These are phyloP conservation scores for Suhomyces pyralidae DNA, from an alignment of 805 yeast genomes.

Conservation along the genomic window DNA sequence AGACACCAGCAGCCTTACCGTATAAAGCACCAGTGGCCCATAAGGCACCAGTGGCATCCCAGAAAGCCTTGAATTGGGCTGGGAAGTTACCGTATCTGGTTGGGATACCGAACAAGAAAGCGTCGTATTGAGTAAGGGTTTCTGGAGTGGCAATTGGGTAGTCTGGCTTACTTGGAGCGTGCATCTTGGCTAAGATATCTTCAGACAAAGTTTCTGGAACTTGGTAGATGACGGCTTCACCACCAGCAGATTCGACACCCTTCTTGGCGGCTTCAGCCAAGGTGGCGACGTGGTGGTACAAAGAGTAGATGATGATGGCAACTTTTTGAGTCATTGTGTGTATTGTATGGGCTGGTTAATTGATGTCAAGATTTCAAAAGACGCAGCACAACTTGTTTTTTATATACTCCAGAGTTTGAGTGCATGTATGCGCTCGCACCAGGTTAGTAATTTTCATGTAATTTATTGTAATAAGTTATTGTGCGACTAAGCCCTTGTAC, in stretches of 20 bases:
- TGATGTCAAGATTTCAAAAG: neutral
- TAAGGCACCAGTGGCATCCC: conserved; percentile 74
- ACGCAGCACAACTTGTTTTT: neutral
- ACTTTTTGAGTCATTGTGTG: conserved; percentile 29
- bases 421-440: neutral
- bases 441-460: neutral
- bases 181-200: conserved; percentile 53
- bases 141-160: conserved; percentile 62
- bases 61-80: conserved; percentile 72
- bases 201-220: conserved; percentile 70
- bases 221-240: conserved; percentile 66
- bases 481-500: neutral
- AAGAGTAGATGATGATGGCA: conserved; percentile 58
- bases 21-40: conserved; percentile 74
- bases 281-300: conserved; percentile 70
- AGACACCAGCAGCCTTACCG: conserved; percentile 74
- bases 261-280: conserved; percentile 65
- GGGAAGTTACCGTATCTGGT: conserved; percentile 83
- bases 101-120: conserved; percentile 80
- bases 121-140: conserved; percentile 65
- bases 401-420: neutral
- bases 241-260: conserved; percentile 71
- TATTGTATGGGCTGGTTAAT: neutral
- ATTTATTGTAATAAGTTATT: neutral
- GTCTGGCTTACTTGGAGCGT: conserved; percentile 53